A percentile compares a stretch with the other conserved stretches of the same genome.
These are phyloP conservation scores for Kodamaea nitidulidarum DNA, from an alignment of 805 yeast genomes.

Conservation along the genomic window DNA sequence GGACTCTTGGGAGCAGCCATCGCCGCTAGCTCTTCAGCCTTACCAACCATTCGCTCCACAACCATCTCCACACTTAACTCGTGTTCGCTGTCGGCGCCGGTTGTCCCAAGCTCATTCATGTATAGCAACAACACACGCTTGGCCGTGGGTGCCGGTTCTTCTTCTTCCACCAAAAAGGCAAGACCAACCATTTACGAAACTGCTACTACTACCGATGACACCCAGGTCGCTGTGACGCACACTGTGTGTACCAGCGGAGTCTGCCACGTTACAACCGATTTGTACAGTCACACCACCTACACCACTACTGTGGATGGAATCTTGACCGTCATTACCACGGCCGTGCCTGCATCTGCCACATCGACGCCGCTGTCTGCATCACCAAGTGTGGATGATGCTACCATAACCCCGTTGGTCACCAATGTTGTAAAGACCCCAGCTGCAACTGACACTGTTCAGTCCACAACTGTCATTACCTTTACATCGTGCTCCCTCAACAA, in stretches of 20 bases:
- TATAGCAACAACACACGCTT: constrained; percentile 11
- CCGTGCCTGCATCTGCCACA: constrained; percentile 19
- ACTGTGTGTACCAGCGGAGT: constrained; percentile 30
- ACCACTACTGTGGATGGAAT: constrained; percentile 38
- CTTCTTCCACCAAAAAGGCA: constrained; percentile 8
- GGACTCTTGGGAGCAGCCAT: constrained; percentile 5
- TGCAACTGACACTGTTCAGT: constrained; percentile 17
- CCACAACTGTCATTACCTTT: constrained; percentile 29
- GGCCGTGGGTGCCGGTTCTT: not conserved
- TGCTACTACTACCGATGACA: constrained; percentile 23
- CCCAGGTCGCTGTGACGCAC: constrained; percentile 16
- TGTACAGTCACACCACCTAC: constrained; percentile 28
- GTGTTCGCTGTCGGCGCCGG: constrained; percentile 6
- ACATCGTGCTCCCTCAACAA: constrained; percentile 36
- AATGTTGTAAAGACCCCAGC: constrained; percentile 1
- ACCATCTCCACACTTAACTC: constrained; percentile 6
- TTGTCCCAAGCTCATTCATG: constrained; percentile 11
- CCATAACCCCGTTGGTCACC: not conserved
- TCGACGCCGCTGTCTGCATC: not conserved
- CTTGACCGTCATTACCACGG: constrained; percentile 36
- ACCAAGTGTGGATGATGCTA: not conserved
- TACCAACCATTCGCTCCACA: constrained; percentile 8
- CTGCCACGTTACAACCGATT: constrained; percentile 35
- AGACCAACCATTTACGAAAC: constrained; percentile 18
- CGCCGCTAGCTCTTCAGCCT: constrained; percentile 7